Percentiles rank a stretch among this genome's conserved stretches.
phyloP scores from a whole-genome alignment of 2,329 filamentous ascomycete genomes.

The Erysiphe neolycopersici region DNA sequence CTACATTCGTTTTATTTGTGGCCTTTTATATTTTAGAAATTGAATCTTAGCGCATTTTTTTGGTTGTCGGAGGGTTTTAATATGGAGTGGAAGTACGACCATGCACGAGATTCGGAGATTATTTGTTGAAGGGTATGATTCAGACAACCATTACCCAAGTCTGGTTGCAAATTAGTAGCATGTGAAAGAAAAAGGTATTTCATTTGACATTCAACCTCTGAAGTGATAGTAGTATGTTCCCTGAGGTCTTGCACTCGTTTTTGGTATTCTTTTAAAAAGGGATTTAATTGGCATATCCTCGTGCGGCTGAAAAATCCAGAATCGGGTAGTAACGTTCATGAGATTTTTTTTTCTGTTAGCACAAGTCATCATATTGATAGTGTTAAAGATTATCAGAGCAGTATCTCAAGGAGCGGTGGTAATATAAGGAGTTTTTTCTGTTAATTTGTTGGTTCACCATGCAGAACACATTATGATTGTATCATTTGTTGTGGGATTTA shows the following conservation, averaged over 20 bases:
- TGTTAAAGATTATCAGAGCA: neutral
- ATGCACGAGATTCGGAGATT: neutral
- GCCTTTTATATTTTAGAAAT: neutral
- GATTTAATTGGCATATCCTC: neutral
- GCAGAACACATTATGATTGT: neutral
- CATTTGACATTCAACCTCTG: too few relatives aligned
- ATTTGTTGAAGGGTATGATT: neutral
- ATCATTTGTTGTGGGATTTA: neutral
- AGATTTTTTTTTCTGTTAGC: neutral
- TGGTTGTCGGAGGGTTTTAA: neutral
- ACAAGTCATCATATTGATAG: neutral
- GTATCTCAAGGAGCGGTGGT: neutral
- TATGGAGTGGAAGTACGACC: neutral
- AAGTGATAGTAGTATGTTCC: too few relatives aligned
- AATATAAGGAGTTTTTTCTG: neutral
- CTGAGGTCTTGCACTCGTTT: too few relatives aligned
- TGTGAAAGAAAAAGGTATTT: too few relatives aligned
- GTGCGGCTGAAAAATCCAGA: neutral
- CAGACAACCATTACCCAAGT: neutral
- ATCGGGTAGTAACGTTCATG: neutral
- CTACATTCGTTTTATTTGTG: neutral
- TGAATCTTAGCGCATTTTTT: neutral
- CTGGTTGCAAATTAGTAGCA: neutral
- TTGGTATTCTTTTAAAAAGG: too few relatives aligned
- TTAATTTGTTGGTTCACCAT: neutral